Evolutionary conservation across 768 basidiomycete species (phyloP).

Genomic region (Pluteus cervinus): DNA sequence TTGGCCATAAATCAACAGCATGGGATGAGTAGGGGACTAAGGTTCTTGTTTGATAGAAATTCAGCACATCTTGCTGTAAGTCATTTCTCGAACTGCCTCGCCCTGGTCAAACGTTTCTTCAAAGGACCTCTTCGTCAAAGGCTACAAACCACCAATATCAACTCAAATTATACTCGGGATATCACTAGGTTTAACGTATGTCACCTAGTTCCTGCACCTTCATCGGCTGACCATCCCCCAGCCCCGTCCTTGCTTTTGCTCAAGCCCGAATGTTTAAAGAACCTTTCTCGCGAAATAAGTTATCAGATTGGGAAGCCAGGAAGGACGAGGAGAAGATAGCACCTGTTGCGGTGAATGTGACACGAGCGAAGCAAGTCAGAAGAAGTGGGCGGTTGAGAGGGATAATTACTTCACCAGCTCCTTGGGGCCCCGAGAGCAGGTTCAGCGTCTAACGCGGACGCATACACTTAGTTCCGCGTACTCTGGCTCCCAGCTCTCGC

Average conservation of each 20-base stretch:
- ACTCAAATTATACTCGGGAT: slow-evolving; percentile 46
- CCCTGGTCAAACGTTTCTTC: slow-evolving; percentile 4
- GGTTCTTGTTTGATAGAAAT: slow-evolving; percentile 61
- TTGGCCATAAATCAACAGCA: slow-evolving; percentile 49
- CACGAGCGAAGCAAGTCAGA: too few relatives aligned
- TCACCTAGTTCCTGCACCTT: slow-evolving; percentile 7
- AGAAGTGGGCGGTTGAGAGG: too few relatives aligned
- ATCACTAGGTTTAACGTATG: slow-evolving; percentile 54
- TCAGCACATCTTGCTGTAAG: slow-evolving; percentile 47
- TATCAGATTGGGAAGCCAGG: too few relatives aligned
- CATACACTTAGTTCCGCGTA: too few relatives aligned
- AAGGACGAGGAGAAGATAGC: too few relatives aligned
- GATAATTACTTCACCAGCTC: too few relatives aligned
- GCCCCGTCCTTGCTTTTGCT: slow-evolving; percentile 45
- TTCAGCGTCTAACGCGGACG: too few relatives aligned
- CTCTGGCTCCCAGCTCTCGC: too few relatives aligned
- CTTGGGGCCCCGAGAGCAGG: too few relatives aligned
- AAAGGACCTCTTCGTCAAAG: slow-evolving; percentile 41
- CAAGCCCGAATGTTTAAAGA: slow-evolving; percentile 49
- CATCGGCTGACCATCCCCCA: too few relatives aligned
- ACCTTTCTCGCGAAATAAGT: slow-evolving; percentile 42
- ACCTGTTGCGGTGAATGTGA: too few relatives aligned
- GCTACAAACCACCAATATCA: slow-evolving; percentile 43
- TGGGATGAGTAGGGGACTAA: slow-evolving; percentile 59
- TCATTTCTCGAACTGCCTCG: slow-evolving; percentile 6